A percentile compares a stretch with the other conserved stretches of the same genome.
These are phyloP conservation scores for Thielaviopsis punctulata DNA, from an alignment of 2,329 filamentous ascomycete species.

Conservation along the genomic window DNA sequence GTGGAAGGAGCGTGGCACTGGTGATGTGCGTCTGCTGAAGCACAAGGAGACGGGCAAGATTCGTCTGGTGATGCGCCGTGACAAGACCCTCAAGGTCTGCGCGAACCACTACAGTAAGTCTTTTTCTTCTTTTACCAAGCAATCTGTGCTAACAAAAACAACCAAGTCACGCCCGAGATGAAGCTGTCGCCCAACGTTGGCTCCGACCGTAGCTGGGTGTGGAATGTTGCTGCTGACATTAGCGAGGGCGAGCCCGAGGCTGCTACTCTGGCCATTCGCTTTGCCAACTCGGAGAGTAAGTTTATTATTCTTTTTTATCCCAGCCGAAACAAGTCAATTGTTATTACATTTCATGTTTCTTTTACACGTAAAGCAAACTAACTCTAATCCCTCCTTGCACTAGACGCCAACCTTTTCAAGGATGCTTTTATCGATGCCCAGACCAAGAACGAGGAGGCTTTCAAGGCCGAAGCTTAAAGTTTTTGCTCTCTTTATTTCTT, in stretches of 20 bases:
- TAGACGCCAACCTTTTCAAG: slow-evolving; percentile 95
- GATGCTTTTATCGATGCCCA: slow-evolving; percentile 94
- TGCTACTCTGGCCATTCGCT: slow-evolving; percentile 88
- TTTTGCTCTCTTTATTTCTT: neutral
- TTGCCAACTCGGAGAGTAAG: slow-evolving; percentile 93
- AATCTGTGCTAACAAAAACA: slow-evolving; percentile 22
- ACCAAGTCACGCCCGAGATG: slow-evolving; percentile 98
- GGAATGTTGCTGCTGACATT: slow-evolving; percentile 95
- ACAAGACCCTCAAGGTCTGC: slow-evolving; percentile 99
- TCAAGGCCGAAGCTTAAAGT: slow-evolving; percentile 31
- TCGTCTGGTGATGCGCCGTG: slow-evolving; percentile 90
- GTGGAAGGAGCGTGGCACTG: slow-evolving; percentile 98
- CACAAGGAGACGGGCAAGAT: slow-evolving; percentile 99
- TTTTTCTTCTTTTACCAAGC: neutral
- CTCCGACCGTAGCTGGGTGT: slow-evolving; percentile 97
- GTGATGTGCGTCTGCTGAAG: slow-evolving; percentile 90
- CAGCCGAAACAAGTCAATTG: too few species aligned
- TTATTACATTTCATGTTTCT: neutral
- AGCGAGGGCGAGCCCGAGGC: slow-evolving; percentile 96
- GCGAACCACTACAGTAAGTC: slow-evolving; percentile 95
- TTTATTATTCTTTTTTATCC: slow-evolving; percentile 16
- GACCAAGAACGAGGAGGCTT: slow-evolving; percentile 83
- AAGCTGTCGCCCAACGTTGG: slow-evolving; percentile 96
- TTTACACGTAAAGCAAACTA: slow-evolving; percentile 12
- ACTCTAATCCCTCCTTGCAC: slow-evolving; percentile 13